Evolutionary conservation across 73 alveolate genomes (phyloP), one percentile per base, ranked within the genome.

Genomic region (Uronychia setigera): DNA sequence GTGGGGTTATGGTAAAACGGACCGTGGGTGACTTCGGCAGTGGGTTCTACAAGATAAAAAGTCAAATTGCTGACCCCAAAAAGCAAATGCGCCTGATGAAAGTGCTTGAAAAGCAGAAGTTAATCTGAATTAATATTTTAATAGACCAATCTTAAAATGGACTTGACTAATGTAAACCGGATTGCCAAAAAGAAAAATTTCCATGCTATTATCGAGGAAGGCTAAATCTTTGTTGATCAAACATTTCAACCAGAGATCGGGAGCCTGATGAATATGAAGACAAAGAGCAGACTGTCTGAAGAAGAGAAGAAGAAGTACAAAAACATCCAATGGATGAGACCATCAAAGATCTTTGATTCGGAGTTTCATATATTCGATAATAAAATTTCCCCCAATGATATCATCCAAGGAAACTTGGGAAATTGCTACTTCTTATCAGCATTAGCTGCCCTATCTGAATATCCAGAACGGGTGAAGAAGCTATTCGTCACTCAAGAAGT

Each of bases 381-480:
- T 26, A 80, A 82, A 75, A 91, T 97, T 29, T 29, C 88, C 31
- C 96, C 95, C 75, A 89, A 91, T 14, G 99, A 96, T 90, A 97
- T 97, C 33, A 85, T 88, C 32, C 95, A 97, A 90, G 99, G 99
- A 0, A 92, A 92, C 34, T 79, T 97, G 67, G 99, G 99, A 27
- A 98, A 97, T 80, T 97, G 99, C 60, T 97, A 96, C 84, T 97
- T 97, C 88, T 83, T 97, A 83, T 93, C 99, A n/a, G 94, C 98
- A 29, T 82, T 93, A 9, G 91, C 98, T 30, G 96, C 99, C 35
- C 76, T 96, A 76, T 98, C 98, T 59, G 93, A 95, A 82, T 92
- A 86, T 86, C 96, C 97, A 58, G 82, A 80, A 86, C 87, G 92
- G 87, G 80, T 93, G 31, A 80, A 84, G 60, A 86, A 90, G 78